Base-by-base conservation (phyloP, 1,284 basidiomycete species). In the Boletus semigastroideus region DNA sequence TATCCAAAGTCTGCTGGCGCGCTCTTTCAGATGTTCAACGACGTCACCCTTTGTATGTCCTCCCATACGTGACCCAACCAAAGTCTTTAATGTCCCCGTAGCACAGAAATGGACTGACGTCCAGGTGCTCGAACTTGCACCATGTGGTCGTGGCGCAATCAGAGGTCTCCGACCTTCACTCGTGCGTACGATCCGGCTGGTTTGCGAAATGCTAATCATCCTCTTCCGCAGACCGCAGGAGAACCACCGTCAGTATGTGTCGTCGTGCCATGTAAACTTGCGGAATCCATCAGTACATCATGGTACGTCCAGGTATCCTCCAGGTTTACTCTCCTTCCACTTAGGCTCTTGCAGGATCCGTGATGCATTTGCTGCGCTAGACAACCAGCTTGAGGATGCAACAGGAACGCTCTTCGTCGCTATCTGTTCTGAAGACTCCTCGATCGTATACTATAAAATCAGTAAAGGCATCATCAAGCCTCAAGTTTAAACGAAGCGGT, bases 381-480 rank as follows among this genome's bases (percentile, higher is more conserved):
- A 67, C 33, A 65, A 27, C 19, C 51, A 60, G 39, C 47, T 64
- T 6, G 31, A 42, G n/a, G 49, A 52, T 16, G 17, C 43, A 11
- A 52, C 78, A 3, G 59, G 71, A n/a, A 77, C 80, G 50, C 67
- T 90, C 36, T 86, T 82, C 62, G 68, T 91, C 33, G 88, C 84
- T 2, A 85, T 91, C 52, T 83, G 82, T 31, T 78, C 84, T 0
- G 82, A 87, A 48, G 89, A 91, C 60, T 84, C 87, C 5, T 90
- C 89, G 2, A 83, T 87, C 44, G 88, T 91, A 42, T 91, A 91
- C 67, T 91, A 91, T 68, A 89, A 87, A 59, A 74, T 91, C 52
- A 87, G 83, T 55, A 74, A 74, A 39, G 89, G 87, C 50, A 86
- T 91, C 19, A 78, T 83, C 52, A 91, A 90, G 60, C 89, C 89